A percentile compares a stretch with the other conserved stretches of the same genome.
Conservation (phyloP, 1,139 yeast species). For the Pichia sp. region DNA sequence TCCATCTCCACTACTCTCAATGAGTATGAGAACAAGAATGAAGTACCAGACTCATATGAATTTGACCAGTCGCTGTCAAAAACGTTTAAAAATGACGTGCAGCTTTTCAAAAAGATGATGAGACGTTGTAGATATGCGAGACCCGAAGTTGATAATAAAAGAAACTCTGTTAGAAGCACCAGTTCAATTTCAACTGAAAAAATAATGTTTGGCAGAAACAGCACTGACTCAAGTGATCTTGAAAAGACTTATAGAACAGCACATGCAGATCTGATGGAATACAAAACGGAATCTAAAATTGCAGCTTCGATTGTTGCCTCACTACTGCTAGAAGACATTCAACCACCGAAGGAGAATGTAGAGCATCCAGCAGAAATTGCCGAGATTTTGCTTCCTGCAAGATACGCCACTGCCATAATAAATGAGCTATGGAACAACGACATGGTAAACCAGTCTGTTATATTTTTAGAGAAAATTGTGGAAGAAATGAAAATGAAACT, state of each 20-base stretch:
- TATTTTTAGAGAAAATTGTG: conserved; percentile 80
- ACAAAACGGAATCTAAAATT: conserved; percentile 68
- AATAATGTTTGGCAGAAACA: background rate
- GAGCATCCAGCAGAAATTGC: conserved; percentile 73
- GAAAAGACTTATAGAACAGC: conserved; percentile 7
- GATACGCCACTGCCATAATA: conserved; percentile 79
- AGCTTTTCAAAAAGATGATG: conserved; percentile 1
- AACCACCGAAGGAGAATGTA: conserved; percentile 72
- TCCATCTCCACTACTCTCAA: conserved; percentile 1
- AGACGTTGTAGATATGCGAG: conserved; percentile 2
- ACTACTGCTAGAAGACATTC: conserved; percentile 74
- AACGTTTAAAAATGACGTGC: background rate
- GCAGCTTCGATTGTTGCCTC: conserved; percentile 77
- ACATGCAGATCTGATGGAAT: conserved; percentile 48
- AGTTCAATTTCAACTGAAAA: background rate
- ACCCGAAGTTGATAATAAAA: conserved; percentile 1
- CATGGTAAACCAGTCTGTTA: conserved; percentile 83
- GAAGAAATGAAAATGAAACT: conserved; percentile 78
- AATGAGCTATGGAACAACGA: conserved; percentile 98
- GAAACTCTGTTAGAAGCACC: conserved; percentile 1
- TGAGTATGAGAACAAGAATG: background rate
- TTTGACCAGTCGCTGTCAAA: background rate
- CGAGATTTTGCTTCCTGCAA: conserved; percentile 92
- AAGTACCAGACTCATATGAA: background rate
- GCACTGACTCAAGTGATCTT: background rate